phyloP scores from a whole-genome alignment of 2,329 filamentous ascomycete genomes.

The Elsinoe necatrix region DNA sequence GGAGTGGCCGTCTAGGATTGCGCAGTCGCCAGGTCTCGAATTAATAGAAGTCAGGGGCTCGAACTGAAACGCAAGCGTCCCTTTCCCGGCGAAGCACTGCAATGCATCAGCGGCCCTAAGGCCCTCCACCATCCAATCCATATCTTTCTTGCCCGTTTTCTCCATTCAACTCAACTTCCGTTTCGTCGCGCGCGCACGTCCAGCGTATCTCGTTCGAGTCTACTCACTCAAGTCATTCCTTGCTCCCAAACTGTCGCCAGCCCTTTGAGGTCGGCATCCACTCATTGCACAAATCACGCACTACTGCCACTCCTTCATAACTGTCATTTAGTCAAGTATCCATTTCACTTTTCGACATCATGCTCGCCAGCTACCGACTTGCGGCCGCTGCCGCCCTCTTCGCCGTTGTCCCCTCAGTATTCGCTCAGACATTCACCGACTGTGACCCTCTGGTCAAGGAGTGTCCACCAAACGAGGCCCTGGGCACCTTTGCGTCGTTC shows the following conservation, averaged over 20 bases:
- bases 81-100: background rate
- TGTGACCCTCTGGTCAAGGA: slow-evolving; percentile 69
- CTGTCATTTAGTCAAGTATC: background rate
- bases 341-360: background rate
- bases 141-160: slow-evolving; percentile 12
- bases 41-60: slow-evolving; percentile 5
- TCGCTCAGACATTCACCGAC: slow-evolving; percentile 65
- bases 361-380: slow-evolving; percentile 7
- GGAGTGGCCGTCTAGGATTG: background rate
- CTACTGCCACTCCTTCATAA: background rate
- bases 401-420: slow-evolving; percentile 35
- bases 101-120: background rate
- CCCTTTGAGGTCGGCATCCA: slow-evolving; percentile 14
- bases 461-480: slow-evolving; percentile 63
- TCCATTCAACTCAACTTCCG: slow-evolving; percentile 12
- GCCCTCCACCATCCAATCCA: background rate
- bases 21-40: slow-evolving; percentile 2
- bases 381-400: slow-evolving; percentile 24
- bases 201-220: slow-evolving; percentile 4
- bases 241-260: slow-evolving; percentile 2
- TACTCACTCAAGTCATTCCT: slow-evolving; percentile 15
- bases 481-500: slow-evolving; percentile 59
- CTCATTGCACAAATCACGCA: slow-evolving; percentile 1
- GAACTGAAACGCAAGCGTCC: slow-evolving; percentile 12
- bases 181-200: slow-evolving; percentile 14